phyloP scores from a whole-genome alignment of 345 rosid genomes.

The Sapria himalayana region DNA sequence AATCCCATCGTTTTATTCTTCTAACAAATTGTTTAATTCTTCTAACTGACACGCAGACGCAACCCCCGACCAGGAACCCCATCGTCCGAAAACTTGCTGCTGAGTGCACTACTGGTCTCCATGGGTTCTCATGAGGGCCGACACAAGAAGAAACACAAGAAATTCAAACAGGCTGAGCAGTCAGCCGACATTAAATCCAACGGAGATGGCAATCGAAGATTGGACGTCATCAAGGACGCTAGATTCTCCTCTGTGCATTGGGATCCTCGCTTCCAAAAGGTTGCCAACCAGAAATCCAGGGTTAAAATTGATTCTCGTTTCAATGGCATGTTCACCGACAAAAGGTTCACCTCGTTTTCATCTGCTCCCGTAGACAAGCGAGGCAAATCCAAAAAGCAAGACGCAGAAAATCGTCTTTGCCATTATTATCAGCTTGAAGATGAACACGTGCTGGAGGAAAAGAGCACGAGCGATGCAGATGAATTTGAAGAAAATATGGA shows the following conservation, averaged over 20 bases:
- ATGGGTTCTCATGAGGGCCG: slow-evolving; percentile 6
- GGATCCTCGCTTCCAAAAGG: slow-evolving; percentile 77
- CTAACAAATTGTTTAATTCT: too few relatives aligned
- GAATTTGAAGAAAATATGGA: slow-evolving; percentile 6
- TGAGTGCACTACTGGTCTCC: too few relatives aligned
- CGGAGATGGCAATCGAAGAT: slow-evolving; percentile 2
- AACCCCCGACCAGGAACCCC: too few relatives aligned
- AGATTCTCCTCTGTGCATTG: slow-evolving; percentile 49
- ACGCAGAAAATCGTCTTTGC: slow-evolving; percentile 20
- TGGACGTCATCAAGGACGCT: slow-evolving; percentile 27
- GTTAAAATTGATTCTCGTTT: slow-evolving; percentile 66
- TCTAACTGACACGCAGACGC: too few relatives aligned
- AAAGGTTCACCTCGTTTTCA: slow-evolving; percentile 27
- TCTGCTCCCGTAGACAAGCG: slow-evolving; percentile 58
- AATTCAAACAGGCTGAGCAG: slow-evolving; percentile 3
- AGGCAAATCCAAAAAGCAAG: slow-evolving; percentile 36
- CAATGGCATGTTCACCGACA: slow-evolving; percentile 31
- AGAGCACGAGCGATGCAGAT: slow-evolving; percentile 12
- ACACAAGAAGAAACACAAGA: slow-evolving; percentile 6
- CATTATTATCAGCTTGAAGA: slow-evolving; percentile 43
- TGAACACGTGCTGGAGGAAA: slow-evolving; percentile 12
- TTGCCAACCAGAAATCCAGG: slow-evolving; percentile 39
- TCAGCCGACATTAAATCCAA: neutral
- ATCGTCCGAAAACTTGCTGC: too few relatives aligned
- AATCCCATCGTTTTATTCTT: too few relatives aligned